Evolutionary conservation across 352 stramenopile genomes (phyloP).

Genomic region (Albugo candida): DNA sequence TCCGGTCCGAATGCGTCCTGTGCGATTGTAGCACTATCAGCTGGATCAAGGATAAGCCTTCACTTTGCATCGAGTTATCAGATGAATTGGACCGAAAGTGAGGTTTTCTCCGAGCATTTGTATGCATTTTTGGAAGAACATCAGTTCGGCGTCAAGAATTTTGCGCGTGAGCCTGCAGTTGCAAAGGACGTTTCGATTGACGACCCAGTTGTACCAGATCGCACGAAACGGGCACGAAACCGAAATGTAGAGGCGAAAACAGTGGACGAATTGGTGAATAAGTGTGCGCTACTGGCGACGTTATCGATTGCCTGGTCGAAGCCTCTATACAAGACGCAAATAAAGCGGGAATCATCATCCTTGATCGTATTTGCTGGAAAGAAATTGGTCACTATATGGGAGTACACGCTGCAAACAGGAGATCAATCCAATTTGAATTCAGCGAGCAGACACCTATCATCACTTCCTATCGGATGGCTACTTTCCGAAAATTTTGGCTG

Average conservation of each 20-base stretch:
- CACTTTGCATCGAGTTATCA: constrained; percentile 65
- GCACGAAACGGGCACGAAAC: background rate
- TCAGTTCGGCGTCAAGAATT: background rate
- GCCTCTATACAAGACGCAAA: constrained; percentile 17
- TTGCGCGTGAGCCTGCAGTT: background rate
- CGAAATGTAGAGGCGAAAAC: constrained; percentile 11
- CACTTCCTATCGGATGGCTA: constrained; percentile 25
- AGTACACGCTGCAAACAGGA: constrained; percentile 16
- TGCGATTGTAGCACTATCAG: constrained; percentile 39
- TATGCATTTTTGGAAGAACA: constrained; percentile 34
- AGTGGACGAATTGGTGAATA: constrained; percentile 35
- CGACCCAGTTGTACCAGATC: constrained; percentile 12
- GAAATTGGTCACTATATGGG: constrained; percentile 48
- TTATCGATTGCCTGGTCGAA: constrained; percentile 50
- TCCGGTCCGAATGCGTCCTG: constrained; percentile 52
- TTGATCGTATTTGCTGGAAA: constrained; percentile 43
- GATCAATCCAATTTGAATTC: too few species aligned
- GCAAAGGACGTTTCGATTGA: background rate
- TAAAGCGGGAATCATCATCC: constrained; percentile 27
- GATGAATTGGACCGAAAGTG: constrained; percentile 50
- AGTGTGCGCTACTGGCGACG: constrained; percentile 35
- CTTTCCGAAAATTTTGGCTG: constrained; percentile 57
- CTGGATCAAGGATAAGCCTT: constrained; percentile 33
- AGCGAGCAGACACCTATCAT: constrained; percentile 8
- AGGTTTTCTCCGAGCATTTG: constrained; percentile 48